phyloP scores from a whole-genome alignment of 352 stramenopile species.

The Phytophthora aleatoria region DNA sequence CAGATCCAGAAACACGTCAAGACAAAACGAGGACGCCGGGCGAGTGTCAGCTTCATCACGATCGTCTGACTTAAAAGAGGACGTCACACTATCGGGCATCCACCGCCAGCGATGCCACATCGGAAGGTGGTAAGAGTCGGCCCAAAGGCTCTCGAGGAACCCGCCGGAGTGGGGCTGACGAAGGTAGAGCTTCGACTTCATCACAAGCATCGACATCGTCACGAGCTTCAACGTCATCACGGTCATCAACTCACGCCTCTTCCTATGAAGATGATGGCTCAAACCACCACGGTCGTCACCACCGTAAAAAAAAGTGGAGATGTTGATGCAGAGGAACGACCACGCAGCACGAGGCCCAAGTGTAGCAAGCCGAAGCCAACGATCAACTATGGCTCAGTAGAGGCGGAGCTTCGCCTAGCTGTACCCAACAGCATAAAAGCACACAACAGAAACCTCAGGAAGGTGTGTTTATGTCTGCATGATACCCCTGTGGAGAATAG shows the following conservation, averaged over 20 bases:
- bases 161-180: conserved; percentile 4
- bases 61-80: conserved; percentile 7
- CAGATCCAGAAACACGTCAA: conserved; percentile 16
- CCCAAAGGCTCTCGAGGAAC: conserved; percentile 15
- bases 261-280: conserved; percentile 2
- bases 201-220: conserved; percentile 12
- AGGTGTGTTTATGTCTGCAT: not conserved
- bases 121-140: conserved; percentile 19
- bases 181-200: conserved; percentile 28
- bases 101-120: conserved; percentile 9
- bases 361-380: conserved; percentile 3
- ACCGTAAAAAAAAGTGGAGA: conserved; percentile 20
- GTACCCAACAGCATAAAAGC: conserved; percentile 18
- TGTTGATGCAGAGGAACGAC: conserved; percentile 21
- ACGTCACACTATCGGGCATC: conserved; percentile 10
- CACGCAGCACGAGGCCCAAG: conserved; percentile 21
- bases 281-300: conserved; percentile 8
- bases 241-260: conserved; percentile 5
- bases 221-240: conserved; percentile 12
- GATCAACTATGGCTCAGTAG: conserved; percentile 1
- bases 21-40: conserved; percentile 5
- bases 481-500: not conserved
- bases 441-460: not conserved
- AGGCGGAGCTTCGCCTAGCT: conserved; percentile 21
- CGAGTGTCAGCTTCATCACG: conserved; percentile 14